Conservation (phyloP, 495 filamentous ascomycete genomes). For the Aspergillus asperescens region DNA sequence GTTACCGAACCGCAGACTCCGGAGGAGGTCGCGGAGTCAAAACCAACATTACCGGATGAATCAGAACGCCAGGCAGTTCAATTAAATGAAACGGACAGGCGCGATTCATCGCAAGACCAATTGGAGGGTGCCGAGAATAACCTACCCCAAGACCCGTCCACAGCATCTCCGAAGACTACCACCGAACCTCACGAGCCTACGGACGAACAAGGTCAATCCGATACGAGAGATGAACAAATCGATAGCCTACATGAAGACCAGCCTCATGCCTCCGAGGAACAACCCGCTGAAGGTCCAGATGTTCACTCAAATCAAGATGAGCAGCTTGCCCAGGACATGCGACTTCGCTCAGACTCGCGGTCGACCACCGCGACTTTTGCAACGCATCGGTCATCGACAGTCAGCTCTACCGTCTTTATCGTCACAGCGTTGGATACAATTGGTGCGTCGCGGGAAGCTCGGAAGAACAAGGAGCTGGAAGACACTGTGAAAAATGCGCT, state of each 20-base stretch:
- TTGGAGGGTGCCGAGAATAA: constrained; percentile 16
- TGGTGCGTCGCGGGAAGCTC: constrained; percentile 79
- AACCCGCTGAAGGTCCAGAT: neutral
- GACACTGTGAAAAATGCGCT: constrained; percentile 77
- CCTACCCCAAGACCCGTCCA: constrained; percentile 16
- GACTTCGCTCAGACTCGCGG: constrained; percentile 53
- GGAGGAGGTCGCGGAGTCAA: constrained; percentile 26
- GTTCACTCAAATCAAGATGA: constrained; percentile 21
- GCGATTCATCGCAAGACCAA: constrained; percentile 10
- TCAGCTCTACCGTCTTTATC: constrained; percentile 93
- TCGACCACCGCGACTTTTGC: constrained; percentile 52
- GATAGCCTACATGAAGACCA: constrained; percentile 2
- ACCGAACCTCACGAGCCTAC: constrained; percentile 19
- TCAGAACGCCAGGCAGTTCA: constrained; percentile 28
- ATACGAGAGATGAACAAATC: constrained; percentile 7
- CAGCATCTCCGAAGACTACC: constrained; percentile 19
- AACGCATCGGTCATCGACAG: constrained; percentile 51
- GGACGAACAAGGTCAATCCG: constrained; percentile 14
- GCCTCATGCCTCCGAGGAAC: neutral
- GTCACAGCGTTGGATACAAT: constrained; percentile 88
- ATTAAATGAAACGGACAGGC: constrained; percentile 20
- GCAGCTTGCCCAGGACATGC: constrained; percentile 24
- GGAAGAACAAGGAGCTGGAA: constrained; percentile 70
- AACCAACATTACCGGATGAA: constrained; percentile 28
- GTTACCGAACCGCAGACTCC: constrained; percentile 25